These are phyloP conservation scores for Exophiala phaeomuriformis DNA, from an alignment of 2,329 filamentous ascomycete genomes.

Conservation along the genomic window DNA sequence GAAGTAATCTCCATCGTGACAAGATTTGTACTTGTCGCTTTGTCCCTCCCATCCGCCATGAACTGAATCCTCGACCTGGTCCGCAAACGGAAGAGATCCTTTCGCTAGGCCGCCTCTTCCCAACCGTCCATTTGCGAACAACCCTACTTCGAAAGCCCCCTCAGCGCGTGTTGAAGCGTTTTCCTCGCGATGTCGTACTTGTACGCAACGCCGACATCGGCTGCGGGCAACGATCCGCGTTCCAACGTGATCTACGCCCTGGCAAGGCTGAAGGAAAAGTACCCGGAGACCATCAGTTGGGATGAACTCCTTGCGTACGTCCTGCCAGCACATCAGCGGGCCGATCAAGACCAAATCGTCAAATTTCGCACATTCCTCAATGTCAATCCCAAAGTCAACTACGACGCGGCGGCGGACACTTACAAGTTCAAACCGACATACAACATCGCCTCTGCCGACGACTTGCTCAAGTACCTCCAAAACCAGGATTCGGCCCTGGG, in stretches of 20 bases:
- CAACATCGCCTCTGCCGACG: slow-evolving; percentile 67
- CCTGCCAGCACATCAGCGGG: slow-evolving; percentile 14
- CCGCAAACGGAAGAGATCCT: slow-evolving; percentile 19
- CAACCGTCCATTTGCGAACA: not conserved
- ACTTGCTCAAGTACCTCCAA: slow-evolving; percentile 75
- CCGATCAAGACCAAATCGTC: slow-evolving; percentile 13
- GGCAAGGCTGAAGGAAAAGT: slow-evolving; percentile 69
- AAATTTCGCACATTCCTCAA: slow-evolving; percentile 13
- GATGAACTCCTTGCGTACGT: slow-evolving; percentile 35
- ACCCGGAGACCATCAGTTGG: slow-evolving; percentile 72
- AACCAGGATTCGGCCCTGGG: slow-evolving; percentile 72
- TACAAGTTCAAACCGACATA: slow-evolving; percentile 81
- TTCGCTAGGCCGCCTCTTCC: slow-evolving; percentile 12
- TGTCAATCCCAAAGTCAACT: slow-evolving; percentile 54
- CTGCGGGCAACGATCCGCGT: slow-evolving; percentile 71
- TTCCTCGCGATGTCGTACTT: slow-evolving; percentile 30
- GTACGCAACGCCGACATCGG: slow-evolving; percentile 65
- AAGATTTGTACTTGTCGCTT: not conserved
- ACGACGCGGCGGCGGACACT: slow-evolving; percentile 52
- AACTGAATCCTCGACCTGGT: slow-evolving; percentile 5
- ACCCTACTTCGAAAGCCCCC: not conserved
- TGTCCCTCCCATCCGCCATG: not conserved
- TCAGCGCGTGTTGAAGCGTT: not conserved
- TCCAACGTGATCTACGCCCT: slow-evolving; percentile 84
- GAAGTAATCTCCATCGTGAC: not conserved